Conservation (phyloP, 306 rosid species). For the Morella rubra region DNA sequence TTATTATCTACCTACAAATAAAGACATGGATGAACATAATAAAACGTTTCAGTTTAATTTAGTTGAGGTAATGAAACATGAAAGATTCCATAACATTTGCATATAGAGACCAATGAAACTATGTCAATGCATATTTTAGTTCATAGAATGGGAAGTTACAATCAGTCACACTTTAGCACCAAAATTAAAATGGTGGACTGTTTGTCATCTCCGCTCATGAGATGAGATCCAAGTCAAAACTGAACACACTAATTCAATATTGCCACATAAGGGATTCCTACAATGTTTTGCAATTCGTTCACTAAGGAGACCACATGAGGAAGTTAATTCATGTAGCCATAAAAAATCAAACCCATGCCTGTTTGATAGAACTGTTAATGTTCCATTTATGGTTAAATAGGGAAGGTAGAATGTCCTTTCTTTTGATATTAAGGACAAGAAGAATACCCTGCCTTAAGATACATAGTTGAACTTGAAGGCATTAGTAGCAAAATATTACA, state of each 20-base stretch:
- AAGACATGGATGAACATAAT: constrained; percentile 4
- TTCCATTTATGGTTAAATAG: not conserved
- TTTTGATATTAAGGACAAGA: constrained; percentile 4
- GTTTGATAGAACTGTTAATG: not conserved
- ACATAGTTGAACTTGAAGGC: constrained; percentile 10
- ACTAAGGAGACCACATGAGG: constrained; percentile 3
- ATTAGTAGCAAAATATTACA: constrained; percentile 17
- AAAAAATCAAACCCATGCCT: constrained; percentile 14
- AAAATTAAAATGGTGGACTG: not conserved
- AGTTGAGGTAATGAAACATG: constrained; percentile 8
- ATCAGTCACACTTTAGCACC: not conserved
- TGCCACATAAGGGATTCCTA: not conserved
- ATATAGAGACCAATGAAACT: not conserved
- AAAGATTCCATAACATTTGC: not conserved
- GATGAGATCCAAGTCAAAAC: not conserved
- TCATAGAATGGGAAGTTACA: not conserved
- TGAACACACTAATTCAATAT: not conserved
- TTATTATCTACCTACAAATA: constrained; percentile 73
- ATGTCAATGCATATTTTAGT: not conserved
- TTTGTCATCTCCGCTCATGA: not conserved
- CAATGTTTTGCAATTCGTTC: not conserved
- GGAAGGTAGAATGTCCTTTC: not conserved
- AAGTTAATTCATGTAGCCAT: constrained; percentile 1
- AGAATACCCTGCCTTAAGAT: not conserved
- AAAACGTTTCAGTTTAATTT: not conserved